Evolutionary conservation across 2,329 filamentous ascomycete genomes (phyloP).

Genomic region (Trichoderma koningii): DNA sequence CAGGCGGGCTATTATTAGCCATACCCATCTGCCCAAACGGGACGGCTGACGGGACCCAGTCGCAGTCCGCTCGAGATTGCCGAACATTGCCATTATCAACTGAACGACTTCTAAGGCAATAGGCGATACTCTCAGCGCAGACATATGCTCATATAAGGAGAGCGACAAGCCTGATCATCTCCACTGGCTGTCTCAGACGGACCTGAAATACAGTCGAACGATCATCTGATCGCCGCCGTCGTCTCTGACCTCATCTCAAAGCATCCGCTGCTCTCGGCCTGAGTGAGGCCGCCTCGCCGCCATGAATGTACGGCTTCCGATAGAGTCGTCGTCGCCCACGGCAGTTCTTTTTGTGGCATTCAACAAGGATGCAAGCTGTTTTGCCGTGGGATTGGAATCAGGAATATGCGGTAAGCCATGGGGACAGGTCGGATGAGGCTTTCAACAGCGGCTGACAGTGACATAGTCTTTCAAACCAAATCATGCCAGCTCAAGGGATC

Average conservation of each 20-base stretch:
- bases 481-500: constrained; percentile 67
- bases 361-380: constrained; percentile 82
- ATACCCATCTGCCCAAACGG: constrained; percentile 4
- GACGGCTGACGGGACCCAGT: constrained; percentile 24
- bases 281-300: constrained; percentile 32
- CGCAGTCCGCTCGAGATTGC: constrained; percentile 23
- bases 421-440: neutral
- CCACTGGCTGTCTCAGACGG: neutral
- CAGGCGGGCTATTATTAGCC: neutral
- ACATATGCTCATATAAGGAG: neutral
- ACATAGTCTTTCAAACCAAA: constrained; percentile 69
- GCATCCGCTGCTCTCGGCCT: neutral
- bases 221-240: neutral
- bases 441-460: constrained; percentile 34
- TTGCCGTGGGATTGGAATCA: constrained; percentile 81
- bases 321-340: constrained; percentile 74
- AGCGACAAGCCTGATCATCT: neutral
- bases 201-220: too few species aligned
- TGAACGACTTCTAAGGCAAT: neutral
- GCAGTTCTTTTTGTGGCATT: constrained; percentile 81
- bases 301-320: constrained; percentile 89
- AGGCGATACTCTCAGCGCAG: neutral
- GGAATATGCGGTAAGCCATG: constrained; percentile 72
- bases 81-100: constrained; percentile 24
- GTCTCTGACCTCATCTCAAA: neutral